A percentile compares a stretch with the other conserved stretches of the same genome.
Evolutionary conservation across 2,329 filamentous ascomycete species (phyloP).

Genomic region (Cercospora sesami): DNA sequence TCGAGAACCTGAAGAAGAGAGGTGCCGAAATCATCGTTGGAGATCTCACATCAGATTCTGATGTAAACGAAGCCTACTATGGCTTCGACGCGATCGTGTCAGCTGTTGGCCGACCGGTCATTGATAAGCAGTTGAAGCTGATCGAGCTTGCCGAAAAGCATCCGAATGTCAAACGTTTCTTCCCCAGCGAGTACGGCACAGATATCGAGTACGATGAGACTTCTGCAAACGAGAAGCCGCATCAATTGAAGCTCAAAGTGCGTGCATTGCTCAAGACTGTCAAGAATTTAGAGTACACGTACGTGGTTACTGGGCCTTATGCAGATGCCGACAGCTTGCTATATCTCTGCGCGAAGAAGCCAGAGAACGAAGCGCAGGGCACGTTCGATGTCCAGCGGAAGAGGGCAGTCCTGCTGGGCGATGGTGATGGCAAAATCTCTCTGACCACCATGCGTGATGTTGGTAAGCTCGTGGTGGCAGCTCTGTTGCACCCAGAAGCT

Average conservation of each 20-base stretch:
- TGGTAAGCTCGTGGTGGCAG: conserved; percentile 64
- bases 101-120: conserved; percentile 63
- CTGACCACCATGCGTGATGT: conserved; percentile 73
- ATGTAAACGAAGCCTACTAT: conserved; percentile 57
- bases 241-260: conserved; percentile 70
- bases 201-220: conserved; percentile 61
- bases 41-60: conserved; percentile 53
- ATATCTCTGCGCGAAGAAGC: conserved; percentile 53
- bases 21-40: conserved; percentile 59
- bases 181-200: conserved; percentile 68
- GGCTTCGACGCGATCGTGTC: conserved; percentile 66
- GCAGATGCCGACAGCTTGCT: conserved; percentile 52
- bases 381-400: conserved; percentile 60
- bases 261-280: conserved; percentile 59
- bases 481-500: conserved; percentile 58
- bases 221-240: conserved; percentile 63
- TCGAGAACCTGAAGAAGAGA: conserved; percentile 50
- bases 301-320: conserved; percentile 70
- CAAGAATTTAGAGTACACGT: conserved; percentile 61
- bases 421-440: conserved; percentile 62
- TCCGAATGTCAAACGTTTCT: conserved; percentile 60
- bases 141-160: conserved; percentile 59
- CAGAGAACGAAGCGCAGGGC: conserved; percentile 48
- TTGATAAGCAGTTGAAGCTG: conserved; percentile 62
- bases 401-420: conserved; percentile 62